Evolutionary conservation across 2,329 filamentous ascomycete genomes (phyloP).

Genomic region (Phaeosphaeria sp.): DNA sequence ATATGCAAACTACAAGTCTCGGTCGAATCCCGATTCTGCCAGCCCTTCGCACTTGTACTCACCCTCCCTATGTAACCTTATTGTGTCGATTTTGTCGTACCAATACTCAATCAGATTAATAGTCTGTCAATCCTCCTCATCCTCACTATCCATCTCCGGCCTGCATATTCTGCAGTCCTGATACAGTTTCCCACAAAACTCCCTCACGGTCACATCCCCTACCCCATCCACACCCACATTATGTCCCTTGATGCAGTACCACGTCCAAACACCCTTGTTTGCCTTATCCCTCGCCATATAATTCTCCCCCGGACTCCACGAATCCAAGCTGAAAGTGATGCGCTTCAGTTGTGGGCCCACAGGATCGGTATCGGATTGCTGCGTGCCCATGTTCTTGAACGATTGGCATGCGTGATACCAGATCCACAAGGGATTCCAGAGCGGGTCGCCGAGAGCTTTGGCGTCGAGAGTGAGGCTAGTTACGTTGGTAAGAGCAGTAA

Average conservation of each 20-base stretch:
- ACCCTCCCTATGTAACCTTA: not conserved
- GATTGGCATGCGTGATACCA: conserved; percentile 46
- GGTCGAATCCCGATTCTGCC: too few relatives aligned
- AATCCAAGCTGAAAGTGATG: conserved; percentile 45
- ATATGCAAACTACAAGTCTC: not conserved
- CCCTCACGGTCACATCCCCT: conserved; percentile 30
- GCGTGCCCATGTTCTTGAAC: conserved; percentile 41
- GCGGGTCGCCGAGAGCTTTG: conserved; percentile 45
- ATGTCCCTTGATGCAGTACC: conserved; percentile 41
- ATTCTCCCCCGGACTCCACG: conserved; percentile 46
- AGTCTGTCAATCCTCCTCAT: conserved; percentile 10
- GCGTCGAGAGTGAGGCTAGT: conserved; percentile 35
- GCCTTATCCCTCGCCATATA: conserved; percentile 29
- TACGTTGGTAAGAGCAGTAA: conserved; percentile 25
- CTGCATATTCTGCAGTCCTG: conserved; percentile 33
- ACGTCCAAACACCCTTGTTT: conserved; percentile 37
- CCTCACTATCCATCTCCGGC: conserved; percentile 17
- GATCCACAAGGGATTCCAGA: conserved; percentile 50
- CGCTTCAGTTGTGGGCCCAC: conserved; percentile 30
- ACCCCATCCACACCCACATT: conserved; percentile 28
- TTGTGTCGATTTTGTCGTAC: too few relatives aligned
- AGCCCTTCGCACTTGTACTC: too few relatives aligned
- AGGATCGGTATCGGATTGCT: conserved; percentile 4
- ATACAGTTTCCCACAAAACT: conserved; percentile 40
- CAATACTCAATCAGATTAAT: too few relatives aligned